These are phyloP conservation scores for Fusarium stilboides DNA, from an alignment of 2,329 filamentous ascomycete genomes.

Conservation along the genomic window DNA sequence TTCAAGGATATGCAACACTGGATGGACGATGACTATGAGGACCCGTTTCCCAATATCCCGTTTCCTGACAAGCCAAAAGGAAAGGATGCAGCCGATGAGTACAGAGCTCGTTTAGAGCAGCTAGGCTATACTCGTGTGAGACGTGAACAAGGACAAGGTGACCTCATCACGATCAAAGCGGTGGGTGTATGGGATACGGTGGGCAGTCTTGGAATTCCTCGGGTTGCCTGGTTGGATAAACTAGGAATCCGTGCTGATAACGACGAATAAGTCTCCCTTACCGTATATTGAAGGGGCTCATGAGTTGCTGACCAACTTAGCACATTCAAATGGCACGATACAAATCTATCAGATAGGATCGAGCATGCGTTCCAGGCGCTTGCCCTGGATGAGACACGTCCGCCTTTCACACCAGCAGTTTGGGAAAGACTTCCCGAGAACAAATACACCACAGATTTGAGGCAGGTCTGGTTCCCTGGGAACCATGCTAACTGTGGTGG, in stretches of 20 bases:
- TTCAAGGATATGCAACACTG: conserved; percentile 72
- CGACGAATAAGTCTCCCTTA: conserved; percentile 60
- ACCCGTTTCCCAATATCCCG: conserved; percentile 63
- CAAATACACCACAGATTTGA: conserved; percentile 60
- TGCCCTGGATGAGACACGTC: conserved; percentile 70
- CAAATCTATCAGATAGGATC: conserved; percentile 66
- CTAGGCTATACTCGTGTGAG: conserved; percentile 61
- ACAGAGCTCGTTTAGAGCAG: conserved; percentile 62
- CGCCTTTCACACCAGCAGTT: conserved; percentile 69
- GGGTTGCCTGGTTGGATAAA: conserved; percentile 62
- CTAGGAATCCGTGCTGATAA: conserved; percentile 63
- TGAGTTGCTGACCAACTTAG: conserved; percentile 51
- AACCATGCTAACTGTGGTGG: conserved; percentile 80
- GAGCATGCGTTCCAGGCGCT: conserved; percentile 73
- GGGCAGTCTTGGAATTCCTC: conserved; percentile 62
- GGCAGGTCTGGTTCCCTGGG: conserved; percentile 78
- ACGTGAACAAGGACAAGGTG: conserved; percentile 57
- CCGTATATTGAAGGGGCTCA: neutral
- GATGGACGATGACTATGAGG: conserved; percentile 61
- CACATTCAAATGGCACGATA: conserved; percentile 69
- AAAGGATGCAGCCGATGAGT: conserved; percentile 57
- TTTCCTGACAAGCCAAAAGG: conserved; percentile 67
- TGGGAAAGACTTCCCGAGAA: conserved; percentile 64
- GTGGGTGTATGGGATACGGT: conserved; percentile 66
- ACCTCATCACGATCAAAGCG: conserved; percentile 62